phyloP scores from a whole-genome alignment of 2,329 filamentous ascomycete genomes.

The Cladorrhinum sp. region DNA sequence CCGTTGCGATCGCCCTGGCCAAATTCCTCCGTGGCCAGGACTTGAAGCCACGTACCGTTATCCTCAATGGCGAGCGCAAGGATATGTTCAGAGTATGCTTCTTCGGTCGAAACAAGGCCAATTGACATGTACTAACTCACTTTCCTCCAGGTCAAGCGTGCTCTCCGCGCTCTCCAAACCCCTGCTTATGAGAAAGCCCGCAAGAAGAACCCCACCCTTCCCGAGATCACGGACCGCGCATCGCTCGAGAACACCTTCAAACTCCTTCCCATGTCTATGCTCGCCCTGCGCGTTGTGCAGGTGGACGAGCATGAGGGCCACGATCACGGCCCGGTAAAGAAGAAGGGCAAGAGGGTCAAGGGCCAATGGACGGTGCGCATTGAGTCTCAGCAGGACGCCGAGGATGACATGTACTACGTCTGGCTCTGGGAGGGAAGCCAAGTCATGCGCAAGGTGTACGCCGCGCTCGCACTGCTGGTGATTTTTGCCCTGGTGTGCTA shows the following conservation, averaged over 20 bases:
- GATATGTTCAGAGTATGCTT: conserved; percentile 80
- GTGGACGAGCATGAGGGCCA: conserved; percentile 74
- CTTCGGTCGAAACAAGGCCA: neutral
- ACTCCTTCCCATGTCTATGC: conserved; percentile 87
- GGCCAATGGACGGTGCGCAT: conserved; percentile 95
- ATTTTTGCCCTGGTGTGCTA: conserved; percentile 93
- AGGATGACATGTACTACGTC: conserved; percentile 87
- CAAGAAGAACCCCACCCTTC: conserved; percentile 85
- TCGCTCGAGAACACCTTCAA: conserved; percentile 94
- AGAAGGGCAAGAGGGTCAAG: conserved; percentile 85
- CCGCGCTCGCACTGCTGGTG: conserved; percentile 72
- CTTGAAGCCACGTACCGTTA: conserved; percentile 84
- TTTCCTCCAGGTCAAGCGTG: conserved; percentile 74
- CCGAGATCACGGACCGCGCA: conserved; percentile 80
- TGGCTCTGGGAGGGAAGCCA: conserved; percentile 96
- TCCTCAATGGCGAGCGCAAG: conserved; percentile 93
- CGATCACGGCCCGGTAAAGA: conserved; percentile 60
- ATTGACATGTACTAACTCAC: conserved; percentile 17
- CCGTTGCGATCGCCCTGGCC: conserved; percentile 82
- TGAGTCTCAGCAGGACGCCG: conserved; percentile 89
- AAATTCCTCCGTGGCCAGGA: conserved; percentile 82
- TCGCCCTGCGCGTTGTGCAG: conserved; percentile 87
- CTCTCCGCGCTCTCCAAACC: conserved; percentile 83
- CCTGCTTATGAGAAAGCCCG: conserved; percentile 86
- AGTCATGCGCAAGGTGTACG: conserved; percentile 90